These are phyloP conservation scores for Waltergamsia citrina DNA, from an alignment of 2,329 filamentous ascomycete species.

Conservation along the genomic window DNA sequence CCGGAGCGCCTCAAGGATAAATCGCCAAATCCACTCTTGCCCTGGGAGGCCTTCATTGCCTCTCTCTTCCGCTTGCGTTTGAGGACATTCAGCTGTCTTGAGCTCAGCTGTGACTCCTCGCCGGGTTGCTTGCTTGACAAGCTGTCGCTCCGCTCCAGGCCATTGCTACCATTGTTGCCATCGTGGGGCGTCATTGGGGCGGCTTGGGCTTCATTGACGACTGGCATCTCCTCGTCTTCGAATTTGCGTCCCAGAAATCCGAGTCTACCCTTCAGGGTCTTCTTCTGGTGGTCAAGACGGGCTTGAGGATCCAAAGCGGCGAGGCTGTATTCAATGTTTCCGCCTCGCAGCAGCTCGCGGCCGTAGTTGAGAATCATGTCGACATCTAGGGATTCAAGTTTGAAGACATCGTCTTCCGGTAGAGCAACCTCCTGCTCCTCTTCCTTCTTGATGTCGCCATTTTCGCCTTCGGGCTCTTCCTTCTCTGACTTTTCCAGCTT, in stretches of 20 bases:
- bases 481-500: conserved; percentile 37
- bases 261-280: conserved; percentile 71
- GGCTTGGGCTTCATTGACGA: conserved; percentile 23
- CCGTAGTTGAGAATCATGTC: conserved; percentile 73
- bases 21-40: conserved; percentile 84
- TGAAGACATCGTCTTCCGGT: conserved; percentile 54
- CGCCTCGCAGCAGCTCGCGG: conserved; percentile 74
- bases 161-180: conserved; percentile 21
- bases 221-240: conserved; percentile 68
- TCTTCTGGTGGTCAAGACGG: conserved; percentile 80
- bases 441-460: conserved; percentile 44
- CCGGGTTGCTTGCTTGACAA: conserved; percentile 26
- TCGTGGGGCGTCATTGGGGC: conserved; percentile 37
- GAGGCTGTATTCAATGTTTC: conserved; percentile 76
- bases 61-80: conserved; percentile 92
- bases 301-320: conserved; percentile 73
- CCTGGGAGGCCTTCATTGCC: conserved; percentile 73
- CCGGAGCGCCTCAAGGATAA: conserved; percentile 59
- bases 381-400: conserved; percentile 68
- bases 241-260: conserved; percentile 78
- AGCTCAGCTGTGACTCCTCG: conserved; percentile 71
- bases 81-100: conserved; percentile 85
- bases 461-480: conserved; percentile 20
- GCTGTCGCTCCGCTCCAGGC: conserved; percentile 22
- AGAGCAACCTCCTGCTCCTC: conserved; percentile 27